Evolutionary conservation across 129 eudicot species (phyloP).

Genomic region (Deinandra increscens): DNA sequence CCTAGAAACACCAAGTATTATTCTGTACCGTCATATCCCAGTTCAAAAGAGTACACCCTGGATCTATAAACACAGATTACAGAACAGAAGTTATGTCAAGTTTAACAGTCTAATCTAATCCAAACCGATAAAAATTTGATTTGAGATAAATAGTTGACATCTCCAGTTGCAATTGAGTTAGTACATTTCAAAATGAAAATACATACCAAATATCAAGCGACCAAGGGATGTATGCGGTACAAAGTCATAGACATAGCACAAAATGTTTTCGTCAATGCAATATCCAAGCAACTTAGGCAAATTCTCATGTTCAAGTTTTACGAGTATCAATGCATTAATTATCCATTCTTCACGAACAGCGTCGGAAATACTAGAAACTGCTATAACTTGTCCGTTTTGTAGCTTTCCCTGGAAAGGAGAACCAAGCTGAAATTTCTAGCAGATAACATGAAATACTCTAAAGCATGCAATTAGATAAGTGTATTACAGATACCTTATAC

Average conservation of each 20-base stretch:
- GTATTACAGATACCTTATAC: conserved; percentile 19
- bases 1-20: too few species aligned
- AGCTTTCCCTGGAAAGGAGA: too few species aligned
- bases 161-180: too few species aligned
- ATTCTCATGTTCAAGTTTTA: too few species aligned
- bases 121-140: too few species aligned
- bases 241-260: neutral
- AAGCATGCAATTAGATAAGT: neutral
- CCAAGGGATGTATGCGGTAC: neutral
- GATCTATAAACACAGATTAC: conserved; percentile 12
- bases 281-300: too few species aligned
- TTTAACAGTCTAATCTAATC: too few species aligned
- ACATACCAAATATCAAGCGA: conserved; percentile 7
- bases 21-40: conserved; percentile 16
- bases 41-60: neutral
- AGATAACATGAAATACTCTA: neutral
- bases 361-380: too few species aligned
- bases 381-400: too few species aligned
- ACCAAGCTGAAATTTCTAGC: neutral
- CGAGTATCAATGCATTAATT: too few species aligned
- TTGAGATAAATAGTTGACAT: neutral
- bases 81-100: neutral
- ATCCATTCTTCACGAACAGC: too few species aligned
- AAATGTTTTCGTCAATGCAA: neutral
- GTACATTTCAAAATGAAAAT: neutral